Percentiles rank a stretch among this genome's conserved stretches.
Evolutionary conservation across 23 red algal species (phyloP).

Genomic region (Cyanidiococcus yangmingshanensis): DNA sequence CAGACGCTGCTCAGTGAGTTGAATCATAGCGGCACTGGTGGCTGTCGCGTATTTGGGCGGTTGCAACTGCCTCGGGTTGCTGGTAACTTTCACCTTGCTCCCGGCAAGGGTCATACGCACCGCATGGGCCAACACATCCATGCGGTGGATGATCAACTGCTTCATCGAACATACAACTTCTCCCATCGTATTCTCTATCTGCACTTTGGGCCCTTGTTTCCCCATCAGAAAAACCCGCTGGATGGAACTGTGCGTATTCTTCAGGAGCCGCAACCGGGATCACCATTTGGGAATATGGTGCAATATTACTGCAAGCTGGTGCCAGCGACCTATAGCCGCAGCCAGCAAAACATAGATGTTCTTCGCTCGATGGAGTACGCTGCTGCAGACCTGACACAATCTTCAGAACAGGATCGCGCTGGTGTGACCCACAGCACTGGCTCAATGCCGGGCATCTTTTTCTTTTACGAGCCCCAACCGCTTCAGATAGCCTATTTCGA

Average conservation of each 20-base stretch:
- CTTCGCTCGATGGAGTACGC: constrained; percentile 27
- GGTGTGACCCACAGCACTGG: constrained; percentile 17
- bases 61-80: constrained; percentile 67
- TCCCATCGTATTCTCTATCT: constrained; percentile 62
- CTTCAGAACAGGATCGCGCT: constrained; percentile 32
- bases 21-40: constrained; percentile 28
- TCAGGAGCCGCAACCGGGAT: not conserved
- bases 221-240: constrained; percentile 68
- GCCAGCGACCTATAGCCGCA: constrained; percentile 47
- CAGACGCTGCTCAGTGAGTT: constrained; percentile 21
- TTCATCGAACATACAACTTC: constrained; percentile 43
- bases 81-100: constrained; percentile 78
- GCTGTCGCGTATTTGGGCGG: constrained; percentile 55
- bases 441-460: constrained; percentile 51
- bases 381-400: constrained; percentile 39
- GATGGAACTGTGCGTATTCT: constrained; percentile 43
- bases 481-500: constrained; percentile 57
- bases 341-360: not conserved
- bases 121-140: constrained; percentile 61
- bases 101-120: constrained; percentile 50
- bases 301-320: constrained; percentile 79
- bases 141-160: constrained; percentile 32
- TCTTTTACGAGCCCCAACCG: constrained; percentile 78
- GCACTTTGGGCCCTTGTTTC: constrained; percentile 59
- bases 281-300: constrained; percentile 29